Percentiles rank a stretch among this genome's conserved stretches.
Evolutionary conservation across 495 filamentous ascomycete species (phyloP).

Genomic region (Xylaria sp.): DNA sequence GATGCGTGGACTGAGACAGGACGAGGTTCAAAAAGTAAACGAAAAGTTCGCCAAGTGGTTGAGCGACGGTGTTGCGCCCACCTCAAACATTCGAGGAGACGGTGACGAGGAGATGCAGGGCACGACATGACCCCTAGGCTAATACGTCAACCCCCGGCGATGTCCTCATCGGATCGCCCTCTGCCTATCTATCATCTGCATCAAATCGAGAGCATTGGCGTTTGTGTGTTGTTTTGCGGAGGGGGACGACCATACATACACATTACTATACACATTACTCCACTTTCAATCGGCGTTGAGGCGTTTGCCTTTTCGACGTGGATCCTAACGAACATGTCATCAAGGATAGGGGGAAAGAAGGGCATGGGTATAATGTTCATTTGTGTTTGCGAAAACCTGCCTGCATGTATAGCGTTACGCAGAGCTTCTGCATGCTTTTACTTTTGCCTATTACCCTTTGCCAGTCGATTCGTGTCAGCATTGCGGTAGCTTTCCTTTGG

Average conservation of each 20-base stretch:
- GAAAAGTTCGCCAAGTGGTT: conserved; percentile 63
- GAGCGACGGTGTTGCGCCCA: conserved; percentile 44
- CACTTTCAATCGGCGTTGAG: conserved; percentile 4
- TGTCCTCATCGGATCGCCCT: neutral
- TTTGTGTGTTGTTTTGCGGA: conserved; percentile 1
- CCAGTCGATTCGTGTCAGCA: neutral
- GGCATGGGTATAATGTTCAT: neutral
- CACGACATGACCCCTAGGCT: conserved; percentile 20
- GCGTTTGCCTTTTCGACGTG: neutral
- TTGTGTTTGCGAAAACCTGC: conserved; percentile 4
- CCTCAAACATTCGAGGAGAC: conserved; percentile 27
- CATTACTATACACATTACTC: conserved; percentile 5
- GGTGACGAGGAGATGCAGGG: conserved; percentile 39
- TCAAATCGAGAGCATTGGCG: conserved; percentile 8
- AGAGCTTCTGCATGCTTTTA: neutral
- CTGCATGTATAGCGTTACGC: conserved; percentile 12
- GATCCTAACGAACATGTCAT: neutral
- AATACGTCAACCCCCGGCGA: neutral
- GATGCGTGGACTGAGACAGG: conserved; percentile 74
- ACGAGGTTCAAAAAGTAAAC: conserved; percentile 74
- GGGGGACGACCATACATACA: neutral
- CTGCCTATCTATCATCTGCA: neutral
- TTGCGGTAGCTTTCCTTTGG: neutral
- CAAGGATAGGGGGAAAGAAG: neutral
- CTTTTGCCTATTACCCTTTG: neutral